Conservation (phyloP, 805 yeast species). For the Brettanomyces anomalus region DNA sequence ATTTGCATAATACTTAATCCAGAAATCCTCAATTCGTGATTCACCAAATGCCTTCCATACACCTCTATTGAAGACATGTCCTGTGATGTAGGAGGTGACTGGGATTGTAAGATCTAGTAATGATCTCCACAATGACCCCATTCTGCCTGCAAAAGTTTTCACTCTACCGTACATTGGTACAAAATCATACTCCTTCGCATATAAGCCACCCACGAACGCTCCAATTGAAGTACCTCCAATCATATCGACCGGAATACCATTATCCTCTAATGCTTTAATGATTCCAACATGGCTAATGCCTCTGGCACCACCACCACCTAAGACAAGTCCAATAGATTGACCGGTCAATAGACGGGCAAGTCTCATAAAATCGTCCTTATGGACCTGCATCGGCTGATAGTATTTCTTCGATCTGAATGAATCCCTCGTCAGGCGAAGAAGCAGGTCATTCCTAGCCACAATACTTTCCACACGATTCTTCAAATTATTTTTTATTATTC, state of each 20-base stretch:
- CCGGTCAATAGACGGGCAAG: conserved; percentile 86
- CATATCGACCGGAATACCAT: conserved; percentile 88
- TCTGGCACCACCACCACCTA: conserved; percentile 98
- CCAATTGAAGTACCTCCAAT: conserved; percentile 98
- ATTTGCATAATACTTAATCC: conserved; percentile 84
- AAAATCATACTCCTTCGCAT: conserved; percentile 84
- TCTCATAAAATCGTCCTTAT: conserved; percentile 83
- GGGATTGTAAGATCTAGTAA: conserved; percentile 85
- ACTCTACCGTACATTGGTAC: conserved; percentile 88
- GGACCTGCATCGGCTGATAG: conserved; percentile 35
- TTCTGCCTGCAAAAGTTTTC: conserved; percentile 74
- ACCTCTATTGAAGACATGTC: conserved; percentile 94
- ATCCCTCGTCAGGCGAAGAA: conserved; percentile 19
- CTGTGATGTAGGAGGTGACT: conserved; percentile 89
- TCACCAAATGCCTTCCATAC: conserved; percentile 96
- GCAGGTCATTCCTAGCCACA: conserved; percentile 21
- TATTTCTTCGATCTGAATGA: conserved; percentile 17
- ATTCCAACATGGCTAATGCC: conserved; percentile 92
- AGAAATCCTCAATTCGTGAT: conserved; percentile 87
- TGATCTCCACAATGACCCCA: conserved; percentile 82
- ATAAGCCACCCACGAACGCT: conserved; percentile 89
- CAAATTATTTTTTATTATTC: conserved; percentile 18
- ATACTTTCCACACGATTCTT: conserved; percentile 20
- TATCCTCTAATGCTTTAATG: conserved; percentile 80
- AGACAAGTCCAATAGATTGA: conserved; percentile 85